Conservation (phyloP, 164 flowering plant species). For the Hamamelis virginiana region DNA sequence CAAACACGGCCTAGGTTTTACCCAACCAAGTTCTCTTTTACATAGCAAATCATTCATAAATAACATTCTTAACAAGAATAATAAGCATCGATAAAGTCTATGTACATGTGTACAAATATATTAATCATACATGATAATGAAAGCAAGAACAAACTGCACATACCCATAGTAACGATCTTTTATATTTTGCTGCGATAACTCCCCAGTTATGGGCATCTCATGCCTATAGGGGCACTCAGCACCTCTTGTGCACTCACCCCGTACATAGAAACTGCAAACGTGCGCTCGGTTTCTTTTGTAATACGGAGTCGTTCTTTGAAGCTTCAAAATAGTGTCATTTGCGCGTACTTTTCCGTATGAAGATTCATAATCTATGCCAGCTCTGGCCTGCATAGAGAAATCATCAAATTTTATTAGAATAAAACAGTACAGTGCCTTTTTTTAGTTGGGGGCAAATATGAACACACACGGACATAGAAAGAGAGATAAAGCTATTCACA, state of each 20-base stretch:
- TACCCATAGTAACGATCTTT: conserved; percentile 99
- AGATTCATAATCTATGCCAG: conserved; percentile 87
- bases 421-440: too few relatives aligned
- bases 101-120: too few relatives aligned
- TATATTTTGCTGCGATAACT: conserved; percentile 86
- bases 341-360: conserved; percentile 78
- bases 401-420: not conserved
- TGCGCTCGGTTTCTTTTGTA: conserved; percentile 92
- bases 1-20: too few relatives aligned
- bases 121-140: not conserved
- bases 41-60: too few relatives aligned
- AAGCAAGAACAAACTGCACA: too few relatives aligned
- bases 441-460: too few relatives aligned
- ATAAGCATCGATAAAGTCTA: too few relatives aligned
- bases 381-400: conserved; percentile 60
- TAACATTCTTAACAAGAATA: too few relatives aligned
- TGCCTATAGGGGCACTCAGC: conserved; percentile 94
- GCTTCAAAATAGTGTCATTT: conserved; percentile 83
- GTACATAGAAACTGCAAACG: conserved; percentile 81
- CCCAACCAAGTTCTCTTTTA: too few relatives aligned
- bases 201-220: conserved; percentile 93
- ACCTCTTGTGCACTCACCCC: conserved; percentile 94
- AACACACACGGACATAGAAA: too few relatives aligned
- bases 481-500: too few relatives aligned
- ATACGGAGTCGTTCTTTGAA: conserved; percentile 87